phyloP scores from a whole-genome alignment of 2,329 filamentous ascomycete species.

The Tolypocladium cylindrosporum region DNA sequence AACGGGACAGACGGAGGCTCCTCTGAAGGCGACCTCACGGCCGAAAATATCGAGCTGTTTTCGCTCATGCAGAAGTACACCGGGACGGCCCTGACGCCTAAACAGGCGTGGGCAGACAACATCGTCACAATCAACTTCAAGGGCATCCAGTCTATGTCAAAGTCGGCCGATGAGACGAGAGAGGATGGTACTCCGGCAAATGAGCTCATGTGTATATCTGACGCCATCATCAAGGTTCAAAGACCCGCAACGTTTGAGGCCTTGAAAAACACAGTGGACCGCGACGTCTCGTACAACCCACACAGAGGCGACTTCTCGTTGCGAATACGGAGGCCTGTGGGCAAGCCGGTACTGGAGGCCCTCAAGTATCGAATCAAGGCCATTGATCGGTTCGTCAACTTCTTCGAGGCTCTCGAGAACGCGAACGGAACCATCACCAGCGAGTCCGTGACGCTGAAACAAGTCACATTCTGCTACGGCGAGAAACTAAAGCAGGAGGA shows the following conservation, averaged over 20 bases:
- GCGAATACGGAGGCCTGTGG: constrained; percentile 47
- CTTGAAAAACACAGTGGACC: constrained; percentile 45
- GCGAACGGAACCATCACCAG: constrained; percentile 44
- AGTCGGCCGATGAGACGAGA: constrained; percentile 1
- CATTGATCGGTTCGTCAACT: constrained; percentile 61
- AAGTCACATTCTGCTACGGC: constrained; percentile 61
- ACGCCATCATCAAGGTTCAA: constrained; percentile 45
- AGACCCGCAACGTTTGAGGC: constrained; percentile 43
- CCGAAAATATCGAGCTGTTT: constrained; percentile 10
- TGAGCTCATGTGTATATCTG: constrained; percentile 30
- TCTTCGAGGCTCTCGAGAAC: constrained; percentile 54
- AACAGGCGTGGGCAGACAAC: constrained; percentile 47
- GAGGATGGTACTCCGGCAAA: constrained; percentile 4
- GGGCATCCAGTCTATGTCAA: constrained; percentile 24
- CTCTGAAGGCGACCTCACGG: constrained; percentile 1
- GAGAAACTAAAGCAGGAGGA: constrained; percentile 10
- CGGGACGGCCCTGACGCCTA: constrained; percentile 11
- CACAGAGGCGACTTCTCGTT: constrained; percentile 53
- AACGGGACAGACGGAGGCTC: constrained; percentile 8
- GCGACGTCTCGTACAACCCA: constrained; percentile 52
- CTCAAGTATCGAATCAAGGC: constrained; percentile 52
- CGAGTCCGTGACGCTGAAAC: constrained; percentile 49
- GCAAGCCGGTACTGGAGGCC: constrained; percentile 46
- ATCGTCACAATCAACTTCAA: constrained; percentile 48
- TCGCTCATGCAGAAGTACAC: constrained; percentile 12